Percentiles rank a stretch among this genome's conserved stretches.
phyloP scores from a whole-genome alignment of 2,329 filamentous ascomycete genomes.

The Lasiodiplodia citricola region DNA sequence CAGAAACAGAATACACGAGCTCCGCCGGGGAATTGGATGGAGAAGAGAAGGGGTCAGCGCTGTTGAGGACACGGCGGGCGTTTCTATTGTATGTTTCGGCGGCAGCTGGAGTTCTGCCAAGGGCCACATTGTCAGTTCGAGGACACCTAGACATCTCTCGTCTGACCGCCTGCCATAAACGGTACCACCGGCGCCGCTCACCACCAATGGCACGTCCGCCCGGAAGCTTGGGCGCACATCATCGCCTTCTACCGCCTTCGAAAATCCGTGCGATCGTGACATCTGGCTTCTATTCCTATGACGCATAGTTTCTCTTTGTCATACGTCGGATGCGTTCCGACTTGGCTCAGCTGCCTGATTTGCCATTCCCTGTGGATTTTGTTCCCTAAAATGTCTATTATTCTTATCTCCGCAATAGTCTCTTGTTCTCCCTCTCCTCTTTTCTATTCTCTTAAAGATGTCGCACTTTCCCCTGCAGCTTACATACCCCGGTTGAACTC shows the following conservation, averaged over 20 bases:
- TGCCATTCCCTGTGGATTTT: neutral
- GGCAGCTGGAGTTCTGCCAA: conserved; percentile 24
- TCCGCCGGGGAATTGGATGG: conserved; percentile 10
- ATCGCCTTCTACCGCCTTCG: conserved; percentile 22
- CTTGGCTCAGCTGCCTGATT: conserved; percentile 2
- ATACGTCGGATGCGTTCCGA: neutral
- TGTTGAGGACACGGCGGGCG: conserved; percentile 1
- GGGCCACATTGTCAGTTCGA: conserved; percentile 24
- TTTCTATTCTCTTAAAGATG: neutral
- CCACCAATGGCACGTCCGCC: conserved; percentile 8
- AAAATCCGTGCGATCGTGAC: conserved; percentile 15
- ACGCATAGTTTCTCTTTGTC: conserved; percentile 2
- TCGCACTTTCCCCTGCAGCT: too few relatives aligned
- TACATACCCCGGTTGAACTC: conserved; percentile 96
- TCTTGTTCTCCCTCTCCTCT: neutral
- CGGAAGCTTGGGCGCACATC: conserved; percentile 20
- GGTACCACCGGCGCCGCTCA: neutral
- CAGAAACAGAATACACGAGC: neutral
- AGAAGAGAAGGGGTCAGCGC: neutral
- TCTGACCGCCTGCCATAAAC: conserved; percentile 8
- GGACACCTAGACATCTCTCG: conserved; percentile 6
- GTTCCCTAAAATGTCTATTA: neutral
- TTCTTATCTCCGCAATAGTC: neutral
- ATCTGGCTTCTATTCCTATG: conserved; percentile 16
- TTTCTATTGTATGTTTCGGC: conserved; percentile 1